These are phyloP conservation scores for Diatrype stigma DNA, from an alignment of 2,329 filamentous ascomycete species.

Conservation along the genomic window DNA sequence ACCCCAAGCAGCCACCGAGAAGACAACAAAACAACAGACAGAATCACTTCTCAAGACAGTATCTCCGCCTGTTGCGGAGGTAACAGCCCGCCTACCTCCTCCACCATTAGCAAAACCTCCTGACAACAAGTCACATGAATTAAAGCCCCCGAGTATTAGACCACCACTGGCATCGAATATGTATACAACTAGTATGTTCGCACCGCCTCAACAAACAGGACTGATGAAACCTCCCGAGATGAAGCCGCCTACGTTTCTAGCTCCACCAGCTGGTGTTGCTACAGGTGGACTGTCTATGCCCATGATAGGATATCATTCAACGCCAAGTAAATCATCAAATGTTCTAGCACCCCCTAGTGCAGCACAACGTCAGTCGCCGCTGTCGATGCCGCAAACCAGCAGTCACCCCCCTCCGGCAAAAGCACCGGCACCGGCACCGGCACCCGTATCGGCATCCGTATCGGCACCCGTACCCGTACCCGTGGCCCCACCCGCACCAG, in stretches of 20 bases:
- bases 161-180: conserved; percentile 12
- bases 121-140: conserved; percentile 18
- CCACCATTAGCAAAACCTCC: conserved; percentile 11
- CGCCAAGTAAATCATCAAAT: conserved; percentile 27
- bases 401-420: conserved; percentile 16
- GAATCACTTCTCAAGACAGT: conserved; percentile 4
- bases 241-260: conserved; percentile 27
- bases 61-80: conserved; percentile 1
- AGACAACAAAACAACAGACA: conserved; percentile 1
- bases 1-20: conserved; percentile 3
- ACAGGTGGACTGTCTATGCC: conserved; percentile 29
- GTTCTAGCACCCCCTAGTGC: conserved; percentile 43
- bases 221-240: conserved; percentile 26
- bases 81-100: conserved; percentile 4
- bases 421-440: background rate
- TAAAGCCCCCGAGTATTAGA: conserved; percentile 23
- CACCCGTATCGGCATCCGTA: conserved; percentile 2
- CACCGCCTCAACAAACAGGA: conserved; percentile 21
- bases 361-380: conserved; percentile 31
- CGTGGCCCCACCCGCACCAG: conserved; percentile 13
- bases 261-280: conserved; percentile 25
- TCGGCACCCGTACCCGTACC: conserved; percentile 12
- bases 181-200: conserved; percentile 31
- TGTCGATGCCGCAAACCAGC: conserved; percentile 30
- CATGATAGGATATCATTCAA: conserved; percentile 31